A percentile compares a stretch with the other conserved stretches of the same genome.
These are phyloP conservation scores for Fragilariopsis cylindrus DNA, from an alignment of 108 stramenopile genomes.

Conservation along the genomic window DNA sequence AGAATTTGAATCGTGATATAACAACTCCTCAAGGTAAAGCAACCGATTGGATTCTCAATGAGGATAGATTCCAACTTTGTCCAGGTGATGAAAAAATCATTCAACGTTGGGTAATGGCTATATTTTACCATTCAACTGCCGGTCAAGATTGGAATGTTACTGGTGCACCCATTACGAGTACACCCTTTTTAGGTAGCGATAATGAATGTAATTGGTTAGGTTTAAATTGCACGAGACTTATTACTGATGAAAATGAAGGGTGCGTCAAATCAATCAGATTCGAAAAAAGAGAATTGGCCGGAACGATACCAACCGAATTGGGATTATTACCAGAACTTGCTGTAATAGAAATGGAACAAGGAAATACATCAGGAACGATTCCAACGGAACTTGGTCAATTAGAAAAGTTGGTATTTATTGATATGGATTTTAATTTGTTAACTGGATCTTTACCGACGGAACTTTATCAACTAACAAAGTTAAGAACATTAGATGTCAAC, in stretches of 20 bases:
- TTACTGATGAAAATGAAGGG: neutral
- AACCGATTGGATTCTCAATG: conserved; percentile 43
- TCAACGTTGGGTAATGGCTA: conserved; percentile 76
- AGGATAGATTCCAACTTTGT: conserved; percentile 31
- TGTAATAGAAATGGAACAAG: conserved; percentile 50
- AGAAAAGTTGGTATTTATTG: conserved; percentile 47
- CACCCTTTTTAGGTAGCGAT: conserved; percentile 33
- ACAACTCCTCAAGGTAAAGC: conserved; percentile 45
- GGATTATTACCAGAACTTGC: conserved; percentile 12
- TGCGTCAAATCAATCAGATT: conserved; percentile 55
- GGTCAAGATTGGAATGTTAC: conserved; percentile 55
- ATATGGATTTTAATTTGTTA: conserved; percentile 52
- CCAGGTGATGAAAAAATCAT: conserved; percentile 39
- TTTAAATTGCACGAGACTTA: conserved; percentile 39
- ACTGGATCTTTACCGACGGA: conserved; percentile 47
- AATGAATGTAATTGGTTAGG: conserved; percentile 65
- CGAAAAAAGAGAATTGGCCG: conserved; percentile 48
- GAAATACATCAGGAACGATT: conserved; percentile 53
- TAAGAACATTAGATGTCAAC: conserved; percentile 62
- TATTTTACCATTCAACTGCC: conserved; percentile 69
- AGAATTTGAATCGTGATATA: conserved; percentile 22
- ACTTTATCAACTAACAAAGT: conserved; percentile 34
- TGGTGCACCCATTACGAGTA: conserved; percentile 30
- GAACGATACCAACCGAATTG: conserved; percentile 55
- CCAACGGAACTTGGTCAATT: conserved; percentile 69